These are phyloP conservation scores for Kalaharituber pfeilii DNA, from an alignment of 2,329 filamentous ascomycete species.

Conservation along the genomic window DNA sequence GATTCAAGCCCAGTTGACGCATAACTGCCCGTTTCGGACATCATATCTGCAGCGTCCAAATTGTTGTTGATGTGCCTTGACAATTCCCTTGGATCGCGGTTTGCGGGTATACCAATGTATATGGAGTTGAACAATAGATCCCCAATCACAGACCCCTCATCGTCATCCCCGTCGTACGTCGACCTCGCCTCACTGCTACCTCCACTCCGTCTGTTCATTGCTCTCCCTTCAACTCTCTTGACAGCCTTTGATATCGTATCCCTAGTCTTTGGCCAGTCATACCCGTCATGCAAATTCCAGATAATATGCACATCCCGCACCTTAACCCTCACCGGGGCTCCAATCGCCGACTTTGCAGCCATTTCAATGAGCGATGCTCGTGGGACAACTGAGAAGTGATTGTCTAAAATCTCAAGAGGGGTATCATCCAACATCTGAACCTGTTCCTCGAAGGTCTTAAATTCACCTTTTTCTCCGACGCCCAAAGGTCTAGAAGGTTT, in stretches of 20 bases:
- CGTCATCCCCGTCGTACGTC: conserved; percentile 43
- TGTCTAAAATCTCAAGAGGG: conserved; percentile 55
- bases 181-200: conserved; percentile 35
- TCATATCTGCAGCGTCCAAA: conserved; percentile 51
- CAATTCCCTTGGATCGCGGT: conserved; percentile 67
- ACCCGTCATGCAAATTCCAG: conserved; percentile 96
- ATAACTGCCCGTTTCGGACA: conserved; percentile 77
- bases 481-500: conserved; percentile 15
- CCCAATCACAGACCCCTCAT: conserved; percentile 73
- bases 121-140: conserved; percentile 98
- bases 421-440: conserved; percentile 40
- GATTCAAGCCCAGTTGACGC: conserved; percentile 56
- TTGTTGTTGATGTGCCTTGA: conserved; percentile 71
- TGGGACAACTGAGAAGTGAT: conserved; percentile 42
- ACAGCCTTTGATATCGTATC: conserved; percentile 77
- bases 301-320: conserved; percentile 82
- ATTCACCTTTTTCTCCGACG: conserved; percentile 26
- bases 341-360: neutral
- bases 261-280: conserved; percentile 82
- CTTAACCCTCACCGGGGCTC: conserved; percentile 49
- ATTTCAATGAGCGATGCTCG: neutral
- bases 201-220: conserved; percentile 52
- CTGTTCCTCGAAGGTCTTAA: conserved; percentile 38
- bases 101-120: conserved; percentile 82
- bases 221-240: conserved; percentile 67